Evolutionary conservation across 768 basidiomycete species (phyloP).

Genomic region (Steccherinum ochraceum): DNA sequence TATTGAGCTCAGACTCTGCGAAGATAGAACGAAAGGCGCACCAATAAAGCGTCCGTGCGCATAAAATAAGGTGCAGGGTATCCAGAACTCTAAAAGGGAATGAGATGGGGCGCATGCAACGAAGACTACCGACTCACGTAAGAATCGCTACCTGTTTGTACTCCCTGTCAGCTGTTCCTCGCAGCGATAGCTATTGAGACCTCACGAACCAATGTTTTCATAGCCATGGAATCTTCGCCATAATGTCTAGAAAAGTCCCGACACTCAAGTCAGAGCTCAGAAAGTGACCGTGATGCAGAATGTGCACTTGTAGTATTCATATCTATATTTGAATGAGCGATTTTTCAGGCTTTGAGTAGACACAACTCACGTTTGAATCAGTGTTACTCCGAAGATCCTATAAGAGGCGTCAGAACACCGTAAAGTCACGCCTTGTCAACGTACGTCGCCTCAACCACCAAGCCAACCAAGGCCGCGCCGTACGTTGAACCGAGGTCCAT

Average conservation of each 20-base stretch:
- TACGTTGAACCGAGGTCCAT: neutral
- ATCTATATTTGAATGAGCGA: neutral
- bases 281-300: neutral
- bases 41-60: slow-evolving; percentile 41
- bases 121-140: neutral
- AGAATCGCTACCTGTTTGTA: neutral
- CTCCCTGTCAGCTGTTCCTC: no score
- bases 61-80: slow-evolving; percentile 38
- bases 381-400: neutral
- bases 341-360: neutral
- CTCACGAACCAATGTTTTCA: neutral
- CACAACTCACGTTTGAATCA: neutral
- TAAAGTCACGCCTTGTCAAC: no score
- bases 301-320: neutral
- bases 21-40: neutral
- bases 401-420: neutral
- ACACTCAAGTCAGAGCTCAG: neutral
- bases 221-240: neutral
- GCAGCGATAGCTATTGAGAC: no score
- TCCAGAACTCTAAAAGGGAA: slow-evolving; percentile 30
- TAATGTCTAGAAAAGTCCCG: neutral
- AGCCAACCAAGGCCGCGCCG: neutral
- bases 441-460: neutral
- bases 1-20: no score
- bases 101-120: neutral